Conservation (phyloP, 768 basidiomycete species). For the Phlebiopsis flavidoalba region DNA sequence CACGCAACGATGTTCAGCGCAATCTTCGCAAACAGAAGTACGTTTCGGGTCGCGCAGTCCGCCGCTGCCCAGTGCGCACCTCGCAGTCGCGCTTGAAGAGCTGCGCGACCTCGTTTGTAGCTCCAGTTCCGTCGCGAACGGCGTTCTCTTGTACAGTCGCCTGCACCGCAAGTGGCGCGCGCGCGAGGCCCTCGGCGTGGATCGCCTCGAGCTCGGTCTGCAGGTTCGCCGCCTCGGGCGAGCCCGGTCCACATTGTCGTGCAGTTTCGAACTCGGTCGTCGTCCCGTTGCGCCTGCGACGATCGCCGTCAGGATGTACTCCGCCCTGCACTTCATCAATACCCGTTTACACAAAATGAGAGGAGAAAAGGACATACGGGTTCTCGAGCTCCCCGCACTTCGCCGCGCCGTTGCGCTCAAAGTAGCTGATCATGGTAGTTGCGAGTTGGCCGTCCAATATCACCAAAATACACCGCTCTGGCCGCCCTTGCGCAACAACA, state of each 20-base stretch:
- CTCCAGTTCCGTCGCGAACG: slow-evolving; percentile 29
- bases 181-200: slow-evolving; percentile 31
- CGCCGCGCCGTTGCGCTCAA: slow-evolving; percentile 63
- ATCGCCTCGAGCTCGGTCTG: slow-evolving; percentile 39
- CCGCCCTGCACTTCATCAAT: slow-evolving; percentile 28
- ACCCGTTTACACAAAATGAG: neutral
- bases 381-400: slow-evolving; percentile 62
- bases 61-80: too few species aligned
- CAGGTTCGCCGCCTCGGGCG: slow-evolving; percentile 32
- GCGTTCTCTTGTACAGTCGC: slow-evolving; percentile 36
- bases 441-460: slow-evolving; percentile 60
- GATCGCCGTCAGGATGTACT: slow-evolving; percentile 41
- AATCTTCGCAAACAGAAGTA: slow-evolving; percentile 59
- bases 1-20: slow-evolving; percentile 47
- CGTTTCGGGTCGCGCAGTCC: slow-evolving; percentile 51
- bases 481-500: slow-evolving; percentile 77
- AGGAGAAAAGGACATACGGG: slow-evolving; percentile 34
- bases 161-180: slow-evolving; percentile 19
- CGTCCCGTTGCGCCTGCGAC: slow-evolving; percentile 51
- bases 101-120: slow-evolving; percentile 42
- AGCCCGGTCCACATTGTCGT: slow-evolving; percentile 42
- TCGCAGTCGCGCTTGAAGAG: slow-evolving; percentile 40
- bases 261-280: slow-evolving; percentile 40
- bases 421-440: slow-evolving; percentile 65
- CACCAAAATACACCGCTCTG: slow-evolving; percentile 60